Evolutionary conservation across 192 early-diverging fungal genomes (phyloP).

Genomic region (Gamsiella multidivaricata): DNA sequence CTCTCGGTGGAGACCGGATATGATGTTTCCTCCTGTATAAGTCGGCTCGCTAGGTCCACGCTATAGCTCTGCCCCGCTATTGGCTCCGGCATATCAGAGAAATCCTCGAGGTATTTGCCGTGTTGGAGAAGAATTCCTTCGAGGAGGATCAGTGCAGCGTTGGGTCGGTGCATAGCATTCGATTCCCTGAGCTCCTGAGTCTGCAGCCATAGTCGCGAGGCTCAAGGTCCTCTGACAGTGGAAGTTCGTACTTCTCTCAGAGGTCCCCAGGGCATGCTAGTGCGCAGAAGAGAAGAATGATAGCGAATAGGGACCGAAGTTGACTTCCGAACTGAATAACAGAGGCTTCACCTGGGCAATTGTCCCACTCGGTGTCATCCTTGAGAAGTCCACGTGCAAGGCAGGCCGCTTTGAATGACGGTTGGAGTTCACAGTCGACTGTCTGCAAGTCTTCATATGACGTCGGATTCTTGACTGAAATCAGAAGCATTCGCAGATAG

Average conservation of each 20-base stretch:
- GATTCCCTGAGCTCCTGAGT: background rate
- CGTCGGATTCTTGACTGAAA: slow-evolving; percentile 12
- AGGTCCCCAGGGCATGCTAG: background rate
- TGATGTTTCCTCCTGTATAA: background rate
- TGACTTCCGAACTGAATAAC: slow-evolving; percentile 9
- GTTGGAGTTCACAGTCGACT: slow-evolving; percentile 7
- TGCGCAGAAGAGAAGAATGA: background rate
- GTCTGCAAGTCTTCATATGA: slow-evolving; percentile 31
- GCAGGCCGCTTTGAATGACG: slow-evolving; percentile 36
- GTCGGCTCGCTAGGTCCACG: background rate
- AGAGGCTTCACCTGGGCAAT: slow-evolving; percentile 19
- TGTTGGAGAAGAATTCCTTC: background rate
- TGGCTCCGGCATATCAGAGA: background rate
- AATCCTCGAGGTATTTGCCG: background rate
- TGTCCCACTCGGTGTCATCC: slow-evolving; percentile 37
- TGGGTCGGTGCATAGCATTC: background rate
- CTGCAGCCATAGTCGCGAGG: background rate
- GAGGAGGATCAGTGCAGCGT: background rate
- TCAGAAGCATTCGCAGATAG: slow-evolving; percentile 31
- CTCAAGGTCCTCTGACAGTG: slow-evolving; percentile 13
- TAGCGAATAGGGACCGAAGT: slow-evolving; percentile 25
- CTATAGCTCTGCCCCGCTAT: background rate
- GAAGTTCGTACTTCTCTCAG: background rate
- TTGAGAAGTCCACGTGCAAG: slow-evolving; percentile 23
- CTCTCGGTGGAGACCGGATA: background rate